Evolutionary conservation across 495 filamentous ascomycete species (phyloP), one percentile per base, ranked within the genome.

Genomic region (Aspergillus baeticus): DNA sequence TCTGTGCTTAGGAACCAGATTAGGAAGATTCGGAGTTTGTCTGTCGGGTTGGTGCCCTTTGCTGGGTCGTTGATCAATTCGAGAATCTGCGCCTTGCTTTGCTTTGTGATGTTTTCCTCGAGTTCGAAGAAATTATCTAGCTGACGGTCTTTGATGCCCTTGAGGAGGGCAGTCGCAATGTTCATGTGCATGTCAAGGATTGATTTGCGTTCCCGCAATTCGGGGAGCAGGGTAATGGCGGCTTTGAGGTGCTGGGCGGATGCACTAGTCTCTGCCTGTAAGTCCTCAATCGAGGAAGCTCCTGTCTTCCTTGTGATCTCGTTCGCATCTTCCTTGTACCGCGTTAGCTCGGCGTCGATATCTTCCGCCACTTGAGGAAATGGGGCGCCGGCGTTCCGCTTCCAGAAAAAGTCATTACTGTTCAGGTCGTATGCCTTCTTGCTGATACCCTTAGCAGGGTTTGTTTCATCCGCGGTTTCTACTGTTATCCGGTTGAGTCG

Each of bases 151-250:
- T 96, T 95, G 69, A 96, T 94, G 1, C 91, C 92, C 59, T 88
- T 89, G 43, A 96, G 73, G 7, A 96, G 70, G 14, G 89, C 85
- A 8, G 90, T 90, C n/a, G 91, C 83, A 54, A 96, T 96, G 68
- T 96, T 96, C 95, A 99, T 99, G 70, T 99, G 95, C 90, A 96
- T 98, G 66, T 97, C 93, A 11, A 99, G 81, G 15, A 86, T 82
- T 2, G 87, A 86, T 69, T 99, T 99, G 54, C 94, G 84, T 63
- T 97, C 94, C 38, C 90, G 85, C 48, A 99, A 74, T 68, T 98
- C 93, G 2, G 95, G 95, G 14, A 99, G 80, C 1, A 93, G 80
- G 0, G 92, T 95, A 50, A 99, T 96, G 15, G 92, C 95, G 11
- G 91, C 89, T 72, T 98, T 98, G 15, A 99, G 84, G 72, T 99